Evolutionary conservation across 164 flowering plant species (phyloP).

Genomic region (Stephania japonica): DNA sequence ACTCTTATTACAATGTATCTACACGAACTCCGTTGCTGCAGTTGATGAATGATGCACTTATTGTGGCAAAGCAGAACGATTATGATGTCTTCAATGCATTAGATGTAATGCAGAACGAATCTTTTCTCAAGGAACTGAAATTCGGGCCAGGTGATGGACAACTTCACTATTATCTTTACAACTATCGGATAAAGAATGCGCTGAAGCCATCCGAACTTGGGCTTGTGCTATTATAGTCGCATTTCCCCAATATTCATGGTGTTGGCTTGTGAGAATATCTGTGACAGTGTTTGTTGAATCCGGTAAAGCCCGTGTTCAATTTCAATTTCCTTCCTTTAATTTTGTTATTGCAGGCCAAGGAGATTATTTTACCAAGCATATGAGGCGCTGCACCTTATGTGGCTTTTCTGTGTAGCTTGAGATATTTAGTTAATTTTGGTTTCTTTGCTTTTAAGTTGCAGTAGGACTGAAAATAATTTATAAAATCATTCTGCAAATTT

Average conservation of each 20-base stretch:
- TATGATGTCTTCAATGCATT: constrained; percentile 53
- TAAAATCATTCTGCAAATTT: background rate
- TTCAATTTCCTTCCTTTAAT: background rate
- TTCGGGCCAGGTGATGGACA: constrained; percentile 57
- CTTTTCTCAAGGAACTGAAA: constrained; percentile 46
- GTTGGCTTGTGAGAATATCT: background rate
- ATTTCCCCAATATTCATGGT: background rate
- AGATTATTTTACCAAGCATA: background rate
- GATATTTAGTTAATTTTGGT: background rate
- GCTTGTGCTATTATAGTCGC: constrained; percentile 42
- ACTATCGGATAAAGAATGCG: constrained; percentile 34
- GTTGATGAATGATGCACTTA: constrained; percentile 51
- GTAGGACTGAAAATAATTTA: background rate
- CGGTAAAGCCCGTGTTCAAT: background rate
- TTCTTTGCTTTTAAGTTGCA: background rate
- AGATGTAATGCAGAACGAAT: constrained; percentile 49
- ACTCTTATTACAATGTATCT: constrained; percentile 47
- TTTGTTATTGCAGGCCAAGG: background rate
- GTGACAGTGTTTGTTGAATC: background rate
- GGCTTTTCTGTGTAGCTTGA: constrained; percentile 1
- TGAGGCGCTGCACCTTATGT: background rate
- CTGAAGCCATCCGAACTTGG: constrained; percentile 49
- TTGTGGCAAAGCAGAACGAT: constrained; percentile 42
- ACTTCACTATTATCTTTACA: constrained; percentile 53
- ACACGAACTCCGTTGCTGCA: constrained; percentile 49